Evolutionary conservation across 495 filamentous ascomycete genomes (phyloP).

Genomic region (Podospora sp.): DNA sequence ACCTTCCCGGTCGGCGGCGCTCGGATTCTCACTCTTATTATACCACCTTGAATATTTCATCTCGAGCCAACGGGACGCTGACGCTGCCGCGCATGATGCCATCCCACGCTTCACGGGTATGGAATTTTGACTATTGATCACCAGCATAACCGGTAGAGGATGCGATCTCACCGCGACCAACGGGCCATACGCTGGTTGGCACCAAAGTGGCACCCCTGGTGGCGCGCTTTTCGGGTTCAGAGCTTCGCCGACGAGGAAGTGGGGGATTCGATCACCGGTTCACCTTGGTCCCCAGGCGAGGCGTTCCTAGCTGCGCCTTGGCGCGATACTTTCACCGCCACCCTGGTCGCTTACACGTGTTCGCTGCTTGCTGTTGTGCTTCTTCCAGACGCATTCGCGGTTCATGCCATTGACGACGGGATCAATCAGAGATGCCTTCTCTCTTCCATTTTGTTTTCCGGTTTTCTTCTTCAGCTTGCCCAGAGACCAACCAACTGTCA

Average conservation of each 20-base stretch:
- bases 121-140: constrained; percentile 13
- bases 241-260: background rate
- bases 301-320: background rate
- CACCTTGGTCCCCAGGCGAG: background rate
- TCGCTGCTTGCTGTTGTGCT: background rate
- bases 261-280: background rate
- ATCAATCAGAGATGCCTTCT: no score
- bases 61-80: background rate
- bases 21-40: constrained; percentile 8
- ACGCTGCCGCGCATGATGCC: background rate
- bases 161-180: background rate
- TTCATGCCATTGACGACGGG: background rate
- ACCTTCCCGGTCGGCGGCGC: constrained; percentile 12
- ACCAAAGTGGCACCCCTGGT: background rate
- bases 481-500: background rate
- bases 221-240: background rate
- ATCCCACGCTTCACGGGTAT: background rate
- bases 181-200: background rate
- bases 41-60: background rate
- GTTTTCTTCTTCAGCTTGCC: background rate
- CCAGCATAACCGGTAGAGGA: constrained; percentile 3
- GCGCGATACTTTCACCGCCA: background rate
- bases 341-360: background rate
- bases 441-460: background rate
- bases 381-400: background rate